phyloP scores from a whole-genome alignment of 345 rosid genomes.

The Acer saccharum region DNA sequence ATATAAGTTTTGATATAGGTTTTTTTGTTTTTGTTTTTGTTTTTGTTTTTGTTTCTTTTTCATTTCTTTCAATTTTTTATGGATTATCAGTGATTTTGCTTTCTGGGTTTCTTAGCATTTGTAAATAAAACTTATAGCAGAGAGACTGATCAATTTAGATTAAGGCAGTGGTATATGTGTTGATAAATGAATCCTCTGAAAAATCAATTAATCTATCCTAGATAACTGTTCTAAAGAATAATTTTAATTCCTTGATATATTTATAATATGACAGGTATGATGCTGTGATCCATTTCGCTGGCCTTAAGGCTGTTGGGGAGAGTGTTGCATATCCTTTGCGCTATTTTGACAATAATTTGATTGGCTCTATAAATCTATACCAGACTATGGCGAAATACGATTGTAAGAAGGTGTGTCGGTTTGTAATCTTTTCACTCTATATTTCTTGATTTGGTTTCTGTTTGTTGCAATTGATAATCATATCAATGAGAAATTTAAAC shows the following conservation, averaged over 20 bases:
- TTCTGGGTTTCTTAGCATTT: too few species aligned
- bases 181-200: background rate
- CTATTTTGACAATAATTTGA: conserved; percentile 76
- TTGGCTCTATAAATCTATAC: conserved; percentile 75
- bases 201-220: background rate
- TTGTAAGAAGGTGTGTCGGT: conserved; percentile 57
- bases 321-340: conserved; percentile 79
- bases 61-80: background rate
- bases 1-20: conserved; percentile 12
- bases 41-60: background rate
- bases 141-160: too few species aligned
- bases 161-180: background rate
- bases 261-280: conserved; percentile 55
- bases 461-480: background rate
- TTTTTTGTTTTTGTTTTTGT: background rate
- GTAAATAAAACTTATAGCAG: too few species aligned
- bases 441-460: conserved; percentile 3
- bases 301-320: conserved; percentile 91
- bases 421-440: background rate
- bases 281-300: conserved; percentile 97
- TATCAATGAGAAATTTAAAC: background rate
- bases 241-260: background rate
- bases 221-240: background rate
- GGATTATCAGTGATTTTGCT: too few species aligned
- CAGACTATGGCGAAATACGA: conserved; percentile 72